Percentiles rank a stretch among this genome's conserved stretches.
phyloP scores from a whole-genome alignment of 2,329 filamentous ascomycete genomes.

The Scedosporium boydii region DNA sequence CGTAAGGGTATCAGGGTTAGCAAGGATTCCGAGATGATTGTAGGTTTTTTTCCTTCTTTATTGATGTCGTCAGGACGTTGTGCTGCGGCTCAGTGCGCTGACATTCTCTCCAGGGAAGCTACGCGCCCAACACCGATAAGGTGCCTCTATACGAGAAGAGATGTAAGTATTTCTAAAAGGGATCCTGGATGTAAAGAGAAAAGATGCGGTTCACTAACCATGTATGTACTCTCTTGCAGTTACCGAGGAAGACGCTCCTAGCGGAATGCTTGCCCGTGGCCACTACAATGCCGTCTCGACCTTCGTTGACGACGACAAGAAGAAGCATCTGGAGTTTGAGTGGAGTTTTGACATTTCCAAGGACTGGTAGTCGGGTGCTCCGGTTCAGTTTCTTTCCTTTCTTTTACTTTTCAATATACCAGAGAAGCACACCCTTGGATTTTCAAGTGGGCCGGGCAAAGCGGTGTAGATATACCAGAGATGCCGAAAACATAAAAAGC shows the following conservation, averaged over 20 bases:
- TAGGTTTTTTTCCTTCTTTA: conserved; percentile 32
- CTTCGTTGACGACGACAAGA: conserved; percentile 93
- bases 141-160: conserved; percentile 81
- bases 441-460: background rate
- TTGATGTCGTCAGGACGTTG: background rate
- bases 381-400: background rate
- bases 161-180: conserved; percentile 52
- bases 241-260: conserved; percentile 83
- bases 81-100: background rate
- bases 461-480: conserved; percentile 7
- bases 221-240: conserved; percentile 40
- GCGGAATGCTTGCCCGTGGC: conserved; percentile 80
- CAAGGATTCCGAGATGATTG: conserved; percentile 98
- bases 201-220: background rate
- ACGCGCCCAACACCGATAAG: conserved; percentile 84
- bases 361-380: conserved; percentile 59
- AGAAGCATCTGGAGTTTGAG: conserved; percentile 82
- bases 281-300: conserved; percentile 83
- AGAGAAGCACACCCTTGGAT: background rate
- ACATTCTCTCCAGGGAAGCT: conserved; percentile 59
- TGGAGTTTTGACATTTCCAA: conserved; percentile 97
- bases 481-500: background rate
- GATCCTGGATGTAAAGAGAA: background rate
- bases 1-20: conserved; percentile 75
- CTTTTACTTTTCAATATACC: background rate